A percentile compares a stretch with the other conserved stretches of the same genome.
Evolutionary conservation across 2,329 filamentous ascomycete species (phyloP).

Genomic region (Plenodomus biglobosus): DNA sequence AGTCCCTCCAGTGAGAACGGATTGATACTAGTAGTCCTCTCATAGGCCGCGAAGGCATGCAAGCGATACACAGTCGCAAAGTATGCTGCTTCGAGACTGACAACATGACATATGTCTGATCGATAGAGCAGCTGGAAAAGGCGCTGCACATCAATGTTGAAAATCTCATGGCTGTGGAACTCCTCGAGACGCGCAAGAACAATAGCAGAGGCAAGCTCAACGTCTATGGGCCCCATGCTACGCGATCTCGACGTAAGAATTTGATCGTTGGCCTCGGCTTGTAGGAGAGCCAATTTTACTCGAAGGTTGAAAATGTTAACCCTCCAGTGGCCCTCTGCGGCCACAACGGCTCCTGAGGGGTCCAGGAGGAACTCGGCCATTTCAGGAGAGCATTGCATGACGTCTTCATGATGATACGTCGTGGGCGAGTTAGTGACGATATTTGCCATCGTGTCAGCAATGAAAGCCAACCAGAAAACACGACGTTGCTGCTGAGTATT

Average conservation of each 20-base stretch:
- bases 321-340: conserved; percentile 24
- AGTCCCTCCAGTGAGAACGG: conserved; percentile 22
- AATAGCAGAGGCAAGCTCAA: conserved; percentile 1
- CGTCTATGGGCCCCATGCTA: conserved; percentile 4
- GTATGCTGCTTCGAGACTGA: conserved; percentile 25
- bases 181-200: conserved; percentile 14
- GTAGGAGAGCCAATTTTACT: conserved; percentile 21
- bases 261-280: conserved; percentile 28
- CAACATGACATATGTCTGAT: conserved; percentile 25
- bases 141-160: conserved; percentile 16
- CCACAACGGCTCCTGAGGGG: conserved; percentile 17
- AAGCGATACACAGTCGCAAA: conserved; percentile 28
- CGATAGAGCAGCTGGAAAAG: conserved; percentile 28
- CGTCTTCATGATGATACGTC: conserved; percentile 24
- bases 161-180: conserved; percentile 26
- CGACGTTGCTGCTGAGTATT: conserved; percentile 20
- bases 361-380: conserved; percentile 11
- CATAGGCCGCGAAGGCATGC: conserved; percentile 17
- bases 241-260: conserved; percentile 13
- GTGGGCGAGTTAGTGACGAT: conserved; percentile 20
- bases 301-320: conserved; percentile 25
- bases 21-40: conserved; percentile 17
- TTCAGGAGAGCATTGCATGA: conserved; percentile 3
- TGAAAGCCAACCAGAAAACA: conserved; percentile 31
- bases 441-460: conserved; percentile 18